Evolutionary conservation across 805 yeast genomes (phyloP).

Genomic region (Priceomyces castillae): DNA sequence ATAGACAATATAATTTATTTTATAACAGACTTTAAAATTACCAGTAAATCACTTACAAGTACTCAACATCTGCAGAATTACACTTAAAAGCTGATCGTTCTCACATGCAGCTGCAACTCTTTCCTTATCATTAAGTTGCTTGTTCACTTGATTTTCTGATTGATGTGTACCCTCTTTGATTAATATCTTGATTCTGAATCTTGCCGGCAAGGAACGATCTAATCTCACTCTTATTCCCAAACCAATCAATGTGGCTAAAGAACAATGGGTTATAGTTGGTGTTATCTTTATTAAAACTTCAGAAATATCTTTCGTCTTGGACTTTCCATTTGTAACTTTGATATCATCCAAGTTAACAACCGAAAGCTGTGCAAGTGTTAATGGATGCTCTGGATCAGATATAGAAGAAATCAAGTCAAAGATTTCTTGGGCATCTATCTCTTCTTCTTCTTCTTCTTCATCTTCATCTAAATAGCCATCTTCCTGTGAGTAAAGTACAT

Average conservation of each 20-base stretch:
- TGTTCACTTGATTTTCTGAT: conserved; percentile 92
- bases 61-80: conserved; percentile 88
- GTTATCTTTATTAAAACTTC: conserved; percentile 82
- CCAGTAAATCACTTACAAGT: conserved; percentile 54
- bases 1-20: neutral
- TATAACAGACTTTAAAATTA: neutral
- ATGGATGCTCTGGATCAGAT: conserved; percentile 97
- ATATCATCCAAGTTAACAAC: conserved; percentile 88
- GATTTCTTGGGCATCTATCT: conserved; percentile 85
- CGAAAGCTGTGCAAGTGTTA: conserved; percentile 89
- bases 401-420: conserved; percentile 82
- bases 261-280: conserved; percentile 97
- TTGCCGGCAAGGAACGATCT: conserved; percentile 81
- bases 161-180: conserved; percentile 93
- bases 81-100: conserved; percentile 84
- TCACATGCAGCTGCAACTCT: conserved; percentile 99
- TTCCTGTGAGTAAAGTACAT: conserved; percentile 7
- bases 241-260: conserved; percentile 93
- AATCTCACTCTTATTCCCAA: conserved; percentile 89
- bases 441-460: conserved; percentile 48
- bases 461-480: conserved; percentile 20
- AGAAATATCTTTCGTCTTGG: conserved; percentile 46
- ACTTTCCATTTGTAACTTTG: conserved; percentile 56
- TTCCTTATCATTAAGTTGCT: conserved; percentile 95
- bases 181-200: conserved; percentile 75